Evolutionary conservation across 345 rosid species (phyloP), one percentile per base, ranked within the genome.

Genomic region (Arabidopsis arenosa): DNA sequence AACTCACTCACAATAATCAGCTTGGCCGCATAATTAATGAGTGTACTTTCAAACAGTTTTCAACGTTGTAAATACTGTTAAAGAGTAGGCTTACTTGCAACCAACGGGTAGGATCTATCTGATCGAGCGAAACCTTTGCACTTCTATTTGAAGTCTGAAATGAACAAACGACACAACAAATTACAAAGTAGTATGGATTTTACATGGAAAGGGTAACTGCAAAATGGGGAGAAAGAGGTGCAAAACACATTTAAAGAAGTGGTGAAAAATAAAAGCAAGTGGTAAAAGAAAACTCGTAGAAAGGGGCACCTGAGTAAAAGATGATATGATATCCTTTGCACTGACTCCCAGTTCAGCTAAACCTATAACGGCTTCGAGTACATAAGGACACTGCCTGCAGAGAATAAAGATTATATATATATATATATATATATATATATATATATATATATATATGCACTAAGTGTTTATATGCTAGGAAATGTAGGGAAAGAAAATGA

Each of bases 291-390:
- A 72, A 48, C 12, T 78, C 2, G 5, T 51, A 43, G 78, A 78
- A 26, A 74, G 17, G 69, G 45, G 74, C 57, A 95, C 99, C 99
- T 92, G 99, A 66, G 90, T 81, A 85, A 87, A 79, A 72, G 84
- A 66, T 45, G 97, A 90, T 76, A 86, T 80, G 52, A 95, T 86
- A 73, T 95, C 97, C 85, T 95, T 95, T 59, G 98, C 84, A 70
- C 85, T 36, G 78, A 85, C 96, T 81, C 97, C 98, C 59, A 92
- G 80, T 83, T 92, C 99, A 49, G 99, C 93, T 75, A 95, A 86
- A 79, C 96, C 99, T 81, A 73, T 79, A 68, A 95, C 79, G 35
- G 97, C 99, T 83, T 92, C 93, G 26, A 95, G 80, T 47, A 95
- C 86, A 77, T 73, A 89, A 75, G 97, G 96, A 66, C 94, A 95